These are phyloP conservation scores for Metschnikowia hibisci DNA, from an alignment of 805 yeast species.

Conservation along the genomic window DNA sequence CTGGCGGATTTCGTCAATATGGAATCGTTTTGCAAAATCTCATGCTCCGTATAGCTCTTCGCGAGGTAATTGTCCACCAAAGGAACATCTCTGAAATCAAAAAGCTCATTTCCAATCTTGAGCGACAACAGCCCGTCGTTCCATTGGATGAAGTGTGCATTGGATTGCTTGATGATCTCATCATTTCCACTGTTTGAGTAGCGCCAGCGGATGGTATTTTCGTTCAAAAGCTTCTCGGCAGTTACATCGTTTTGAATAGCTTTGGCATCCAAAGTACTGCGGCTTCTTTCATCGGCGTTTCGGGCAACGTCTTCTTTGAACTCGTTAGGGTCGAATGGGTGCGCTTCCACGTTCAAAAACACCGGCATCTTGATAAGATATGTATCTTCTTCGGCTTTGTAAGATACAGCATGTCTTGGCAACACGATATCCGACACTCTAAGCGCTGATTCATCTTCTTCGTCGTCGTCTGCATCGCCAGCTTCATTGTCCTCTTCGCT, in stretches of 20 bases:
- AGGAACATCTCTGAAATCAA: slow-evolving; percentile 67
- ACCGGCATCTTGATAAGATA: slow-evolving; percentile 70
- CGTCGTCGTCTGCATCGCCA: slow-evolving; percentile 30
- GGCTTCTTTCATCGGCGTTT: slow-evolving; percentile 28
- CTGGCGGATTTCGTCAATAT: slow-evolving; percentile 61
- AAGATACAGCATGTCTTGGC: slow-evolving; percentile 49
- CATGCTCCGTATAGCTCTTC: slow-evolving; percentile 65
- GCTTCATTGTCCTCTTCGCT: slow-evolving; percentile 23
- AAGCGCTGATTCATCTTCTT: slow-evolving; percentile 30
- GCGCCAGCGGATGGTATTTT: slow-evolving; percentile 92
- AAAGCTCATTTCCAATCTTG: slow-evolving; percentile 82
- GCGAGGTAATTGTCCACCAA: slow-evolving; percentile 70
- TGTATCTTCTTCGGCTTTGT: slow-evolving; percentile 33
- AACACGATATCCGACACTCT: slow-evolving; percentile 35
- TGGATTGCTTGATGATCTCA: slow-evolving; percentile 78
- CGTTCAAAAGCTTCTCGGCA: slow-evolving; percentile 65
- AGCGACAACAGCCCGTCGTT: slow-evolving; percentile 85
- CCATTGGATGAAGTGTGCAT: slow-evolving; percentile 90
- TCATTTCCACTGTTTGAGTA: slow-evolving; percentile 70
- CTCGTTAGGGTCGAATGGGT: slow-evolving; percentile 76
- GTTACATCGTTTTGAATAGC: slow-evolving; percentile 45
- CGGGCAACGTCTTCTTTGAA: slow-evolving; percentile 49
- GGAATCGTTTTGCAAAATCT: slow-evolving; percentile 66
- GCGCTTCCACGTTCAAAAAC: slow-evolving; percentile 75
- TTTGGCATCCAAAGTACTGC: slow-evolving; percentile 32